These are phyloP conservation scores for Coleophoma eucalyptorum DNA, from an alignment of 2,329 filamentous ascomycete species.

Conservation along the genomic window DNA sequence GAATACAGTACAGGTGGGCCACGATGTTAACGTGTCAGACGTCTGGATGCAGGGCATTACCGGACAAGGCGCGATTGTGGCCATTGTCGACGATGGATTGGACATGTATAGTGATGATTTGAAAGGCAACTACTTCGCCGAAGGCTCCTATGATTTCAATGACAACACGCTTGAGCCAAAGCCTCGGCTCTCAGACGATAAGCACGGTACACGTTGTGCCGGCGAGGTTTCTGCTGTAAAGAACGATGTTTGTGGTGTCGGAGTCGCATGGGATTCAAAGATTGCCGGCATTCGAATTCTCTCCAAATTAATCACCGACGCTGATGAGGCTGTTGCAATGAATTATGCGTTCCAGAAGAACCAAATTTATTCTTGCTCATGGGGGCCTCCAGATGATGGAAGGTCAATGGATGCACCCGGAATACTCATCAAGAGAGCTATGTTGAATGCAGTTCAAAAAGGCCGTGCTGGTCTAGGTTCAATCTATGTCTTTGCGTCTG, in stretches of 20 bases:
- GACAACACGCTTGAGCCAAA: constrained; percentile 75
- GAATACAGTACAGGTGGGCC: constrained; percentile 75
- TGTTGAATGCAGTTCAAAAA: constrained; percentile 88
- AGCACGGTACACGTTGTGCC: constrained; percentile 89
- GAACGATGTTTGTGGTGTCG: constrained; percentile 93
- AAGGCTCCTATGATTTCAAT: constrained; percentile 95
- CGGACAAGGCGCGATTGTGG: constrained; percentile 82
- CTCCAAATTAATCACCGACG: constrained; percentile 84
- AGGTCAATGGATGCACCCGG: constrained; percentile 91
- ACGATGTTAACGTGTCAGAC: constrained; percentile 95
- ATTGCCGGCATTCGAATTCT: constrained; percentile 91
- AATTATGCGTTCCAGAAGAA: constrained; percentile 91
- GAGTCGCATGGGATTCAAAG: constrained; percentile 87
- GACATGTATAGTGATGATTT: constrained; percentile 95
- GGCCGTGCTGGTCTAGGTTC: constrained; percentile 81
- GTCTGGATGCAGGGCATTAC: constrained; percentile 91
- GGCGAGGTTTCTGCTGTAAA: constrained; percentile 90
- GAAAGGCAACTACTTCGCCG: constrained; percentile 88
- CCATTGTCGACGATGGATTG: constrained; percentile 92
- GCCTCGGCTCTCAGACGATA: constrained; percentile 80
- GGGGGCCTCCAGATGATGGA: constrained; percentile 94
- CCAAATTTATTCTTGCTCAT: constrained; percentile 97
- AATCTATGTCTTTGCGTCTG: constrained; percentile 94
- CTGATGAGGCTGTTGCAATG: constrained; percentile 87
- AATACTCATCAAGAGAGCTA: constrained; percentile 81